Percentiles rank a stretch among this genome's conserved stretches.
phyloP scores from a whole-genome alignment of 371 early-diverging fungal species.

The Mortierella sp. region DNA sequence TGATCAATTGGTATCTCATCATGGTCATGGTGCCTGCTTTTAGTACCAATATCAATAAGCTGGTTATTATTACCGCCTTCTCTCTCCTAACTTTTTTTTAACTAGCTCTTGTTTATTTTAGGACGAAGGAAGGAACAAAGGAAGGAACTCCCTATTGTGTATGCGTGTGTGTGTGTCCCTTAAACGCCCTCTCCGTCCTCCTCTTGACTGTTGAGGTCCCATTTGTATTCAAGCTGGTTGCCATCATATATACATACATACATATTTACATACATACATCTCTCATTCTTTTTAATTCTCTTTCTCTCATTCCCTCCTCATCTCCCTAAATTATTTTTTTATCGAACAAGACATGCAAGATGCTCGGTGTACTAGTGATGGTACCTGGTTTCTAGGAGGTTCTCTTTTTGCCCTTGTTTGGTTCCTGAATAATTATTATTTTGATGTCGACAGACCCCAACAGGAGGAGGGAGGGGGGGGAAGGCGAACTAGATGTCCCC shows the following conservation, averaged over 20 bases:
- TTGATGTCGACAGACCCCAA: too few species aligned
- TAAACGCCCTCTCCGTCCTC: not conserved
- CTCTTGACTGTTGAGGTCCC: not conserved
- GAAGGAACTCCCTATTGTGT: too few species aligned
- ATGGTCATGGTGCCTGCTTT: too few species aligned
- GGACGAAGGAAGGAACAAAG: not conserved
- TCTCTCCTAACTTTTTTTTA: not conserved
- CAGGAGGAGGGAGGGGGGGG: too few species aligned
- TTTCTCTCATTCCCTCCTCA: too few species aligned
- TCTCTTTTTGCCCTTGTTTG: not conserved
- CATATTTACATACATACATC: too few species aligned
- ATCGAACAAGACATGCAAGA: not conserved
- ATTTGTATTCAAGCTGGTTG: not conserved
- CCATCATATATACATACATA: not conserved
- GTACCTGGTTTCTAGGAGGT: constrained; percentile 8
- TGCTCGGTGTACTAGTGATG: not conserved
- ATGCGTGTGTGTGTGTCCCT: not conserved
- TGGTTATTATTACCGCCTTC: not conserved
- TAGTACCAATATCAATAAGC: not conserved
- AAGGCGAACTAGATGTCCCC: too few species aligned
- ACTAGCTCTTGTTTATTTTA: not conserved
- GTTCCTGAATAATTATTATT: not conserved
- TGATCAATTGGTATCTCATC: too few species aligned
- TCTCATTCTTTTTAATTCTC: too few species aligned
- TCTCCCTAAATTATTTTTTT: not conserved